Conservation (phyloP, 2,329 filamentous ascomycete species). For the Mollisia scopiformis region DNA sequence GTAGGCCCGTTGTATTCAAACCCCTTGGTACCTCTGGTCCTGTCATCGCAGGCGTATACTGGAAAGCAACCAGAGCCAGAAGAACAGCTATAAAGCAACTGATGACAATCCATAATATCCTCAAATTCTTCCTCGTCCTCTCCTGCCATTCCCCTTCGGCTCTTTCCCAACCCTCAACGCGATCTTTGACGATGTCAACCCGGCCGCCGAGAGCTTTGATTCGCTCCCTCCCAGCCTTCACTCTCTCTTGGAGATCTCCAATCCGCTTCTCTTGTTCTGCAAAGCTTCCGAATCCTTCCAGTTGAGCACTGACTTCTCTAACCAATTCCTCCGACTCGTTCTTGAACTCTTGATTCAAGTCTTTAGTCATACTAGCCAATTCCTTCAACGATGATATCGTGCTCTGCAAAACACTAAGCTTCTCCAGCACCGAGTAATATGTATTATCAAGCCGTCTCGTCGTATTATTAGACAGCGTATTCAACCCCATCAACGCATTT, state of each 20-base stretch:
- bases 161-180: slow-evolving; percentile 69
- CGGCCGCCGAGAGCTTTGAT: slow-evolving; percentile 63
- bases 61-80: slow-evolving; percentile 46
- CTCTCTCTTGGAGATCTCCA: slow-evolving; percentile 60
- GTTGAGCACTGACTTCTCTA: slow-evolving; percentile 54
- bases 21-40: slow-evolving; percentile 13
- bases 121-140: slow-evolving; percentile 64
- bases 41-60: slow-evolving; percentile 27
- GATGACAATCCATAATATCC: slow-evolving; percentile 64
- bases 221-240: slow-evolving; percentile 61
- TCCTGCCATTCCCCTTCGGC: slow-evolving; percentile 71
- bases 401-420: slow-evolving; percentile 63
- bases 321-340: slow-evolving; percentile 61
- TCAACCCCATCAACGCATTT: slow-evolving; percentile 56
- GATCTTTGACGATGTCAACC: slow-evolving; percentile 64
- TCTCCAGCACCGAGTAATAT: slow-evolving; percentile 75
- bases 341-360: slow-evolving; percentile 61
- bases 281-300: slow-evolving; percentile 64
- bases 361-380: slow-evolving; percentile 63
- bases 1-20: slow-evolving; percentile 21
- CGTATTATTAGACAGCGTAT: slow-evolving; percentile 61
- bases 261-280: slow-evolving; percentile 67
- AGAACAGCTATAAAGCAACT: slow-evolving; percentile 48
- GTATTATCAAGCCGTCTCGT: slow-evolving; percentile 72
- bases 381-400: slow-evolving; percentile 68